A percentile compares a stretch with the other conserved stretches of the same genome.
These are phyloP conservation scores for Gaultheria prostrata DNA, from an alignment of 148 eudicot species.

Conservation along the genomic window DNA sequence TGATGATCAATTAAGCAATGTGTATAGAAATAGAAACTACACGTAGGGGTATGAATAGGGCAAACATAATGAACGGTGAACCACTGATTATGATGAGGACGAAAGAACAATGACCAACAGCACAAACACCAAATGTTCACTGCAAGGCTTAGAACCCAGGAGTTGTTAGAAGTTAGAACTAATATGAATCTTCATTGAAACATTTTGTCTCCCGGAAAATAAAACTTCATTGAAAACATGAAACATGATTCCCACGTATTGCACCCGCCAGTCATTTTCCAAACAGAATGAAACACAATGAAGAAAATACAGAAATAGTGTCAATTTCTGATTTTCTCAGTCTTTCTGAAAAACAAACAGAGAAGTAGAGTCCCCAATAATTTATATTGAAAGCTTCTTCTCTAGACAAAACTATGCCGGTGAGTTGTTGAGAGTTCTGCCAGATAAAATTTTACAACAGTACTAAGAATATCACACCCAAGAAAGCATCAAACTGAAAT, in stretches of 20 bases:
- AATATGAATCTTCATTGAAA: neutral
- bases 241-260: neutral
- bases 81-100: neutral
- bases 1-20: neutral
- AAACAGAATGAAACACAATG: neutral
- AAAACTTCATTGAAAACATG: neutral
- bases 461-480: neutral
- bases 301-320: neutral
- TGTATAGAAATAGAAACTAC: neutral
- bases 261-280: neutral
- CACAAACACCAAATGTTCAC: neutral
- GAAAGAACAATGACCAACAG: neutral
- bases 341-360: neutral
- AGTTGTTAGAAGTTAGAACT: no score
- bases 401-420: neutral
- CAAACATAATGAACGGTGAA: neutral
- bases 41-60: neutral
- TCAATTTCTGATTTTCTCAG: neutral
- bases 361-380: neutral
- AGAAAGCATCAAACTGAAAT: conserved; percentile 2
- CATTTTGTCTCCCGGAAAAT: neutral
- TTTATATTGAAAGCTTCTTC: neutral
- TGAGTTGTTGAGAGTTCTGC: neutral
- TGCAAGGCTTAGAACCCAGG: neutral
- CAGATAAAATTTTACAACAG: neutral